A percentile compares a stretch with the other conserved stretches of the same genome.
Evolutionary conservation across 2,329 filamentous ascomycete genomes (phyloP).

Genomic region (Trichophyton simii): DNA sequence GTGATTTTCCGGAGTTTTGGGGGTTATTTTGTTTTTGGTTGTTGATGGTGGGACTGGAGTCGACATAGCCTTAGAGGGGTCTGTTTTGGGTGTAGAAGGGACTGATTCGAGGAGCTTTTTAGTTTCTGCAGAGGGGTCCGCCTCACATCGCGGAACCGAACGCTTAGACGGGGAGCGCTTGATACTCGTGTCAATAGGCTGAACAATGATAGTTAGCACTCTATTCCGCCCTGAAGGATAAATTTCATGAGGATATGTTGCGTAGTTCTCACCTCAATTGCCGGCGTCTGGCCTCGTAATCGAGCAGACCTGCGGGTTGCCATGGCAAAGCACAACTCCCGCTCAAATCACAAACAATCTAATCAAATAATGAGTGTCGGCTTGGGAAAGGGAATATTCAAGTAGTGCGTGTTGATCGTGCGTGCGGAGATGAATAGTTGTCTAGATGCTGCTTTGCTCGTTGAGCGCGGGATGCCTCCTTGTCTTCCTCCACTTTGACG

Average conservation of each 20-base stretch:
- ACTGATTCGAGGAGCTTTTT: background rate
- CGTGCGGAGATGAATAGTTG: background rate
- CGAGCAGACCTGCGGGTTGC: constrained; percentile 32
- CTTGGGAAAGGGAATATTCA: no score
- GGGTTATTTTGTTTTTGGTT: constrained; percentile 23
- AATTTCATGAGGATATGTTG: background rate
- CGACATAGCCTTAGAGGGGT: constrained; percentile 21
- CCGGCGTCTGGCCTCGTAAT: constrained; percentile 23
- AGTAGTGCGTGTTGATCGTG: no score
- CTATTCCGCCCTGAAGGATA: constrained; percentile 4
- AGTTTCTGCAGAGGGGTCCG: background rate
- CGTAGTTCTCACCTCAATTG: constrained; percentile 21
- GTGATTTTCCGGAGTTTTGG: constrained; percentile 50
- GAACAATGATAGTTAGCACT: constrained; percentile 11
- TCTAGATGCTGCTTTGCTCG: background rate
- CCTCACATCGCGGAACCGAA: background rate
- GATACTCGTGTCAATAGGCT: background rate
- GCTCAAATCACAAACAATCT: background rate
- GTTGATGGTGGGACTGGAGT: constrained; percentile 19
- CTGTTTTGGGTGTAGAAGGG: constrained; percentile 11
- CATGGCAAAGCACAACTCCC: constrained; percentile 17
- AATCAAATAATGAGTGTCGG: background rate
- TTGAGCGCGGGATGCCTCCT: background rate
- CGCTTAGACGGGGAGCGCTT: background rate
- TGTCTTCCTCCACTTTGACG: background rate